Evolutionary conservation across 208 protist genomes (phyloP).

Genomic region (Leishmania mexicana): DNA sequence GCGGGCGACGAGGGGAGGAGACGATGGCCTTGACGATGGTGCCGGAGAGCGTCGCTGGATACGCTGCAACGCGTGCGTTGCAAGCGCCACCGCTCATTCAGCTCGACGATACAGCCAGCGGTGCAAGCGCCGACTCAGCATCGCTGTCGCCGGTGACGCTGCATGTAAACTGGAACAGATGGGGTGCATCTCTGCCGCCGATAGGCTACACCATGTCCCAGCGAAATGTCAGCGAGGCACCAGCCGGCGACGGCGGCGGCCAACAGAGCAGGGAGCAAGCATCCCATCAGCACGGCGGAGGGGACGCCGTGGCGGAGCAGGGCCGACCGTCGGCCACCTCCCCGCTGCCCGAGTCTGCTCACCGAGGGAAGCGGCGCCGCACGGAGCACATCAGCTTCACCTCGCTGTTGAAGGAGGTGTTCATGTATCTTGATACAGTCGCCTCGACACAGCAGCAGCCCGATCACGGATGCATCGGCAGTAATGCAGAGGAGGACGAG

Average conservation of each 20-base stretch:
- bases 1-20: slow-evolving; percentile 10
- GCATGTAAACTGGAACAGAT: slow-evolving; percentile 2
- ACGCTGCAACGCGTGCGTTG: neutral
- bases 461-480: neutral
- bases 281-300: neutral
- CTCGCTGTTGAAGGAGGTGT: slow-evolving; percentile 37
- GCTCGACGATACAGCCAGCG: neutral
- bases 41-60: neutral
- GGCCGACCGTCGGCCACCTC: neutral
- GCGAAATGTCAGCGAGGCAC: neutral
- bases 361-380: slow-evolving; percentile 30
- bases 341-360: neutral
- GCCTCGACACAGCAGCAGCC: slow-evolving; percentile 5
- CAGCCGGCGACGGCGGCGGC: neutral
- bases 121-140: neutral
- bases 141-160: neutral
- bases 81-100: neutral
- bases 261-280: neutral
- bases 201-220: slow-evolving; percentile 16
- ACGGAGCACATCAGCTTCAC: slow-evolving; percentile 32
- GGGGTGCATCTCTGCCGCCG: slow-evolving; percentile 20
- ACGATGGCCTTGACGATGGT: neutral
- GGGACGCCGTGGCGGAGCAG: neutral
- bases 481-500: slow-evolving; percentile 18
- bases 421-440: slow-evolving; percentile 46